Evolutionary conservation across 2,329 filamentous ascomycete species (phyloP), one percentile per base, ranked within the genome.

Genomic region (Trichophyton equinum): DNA sequence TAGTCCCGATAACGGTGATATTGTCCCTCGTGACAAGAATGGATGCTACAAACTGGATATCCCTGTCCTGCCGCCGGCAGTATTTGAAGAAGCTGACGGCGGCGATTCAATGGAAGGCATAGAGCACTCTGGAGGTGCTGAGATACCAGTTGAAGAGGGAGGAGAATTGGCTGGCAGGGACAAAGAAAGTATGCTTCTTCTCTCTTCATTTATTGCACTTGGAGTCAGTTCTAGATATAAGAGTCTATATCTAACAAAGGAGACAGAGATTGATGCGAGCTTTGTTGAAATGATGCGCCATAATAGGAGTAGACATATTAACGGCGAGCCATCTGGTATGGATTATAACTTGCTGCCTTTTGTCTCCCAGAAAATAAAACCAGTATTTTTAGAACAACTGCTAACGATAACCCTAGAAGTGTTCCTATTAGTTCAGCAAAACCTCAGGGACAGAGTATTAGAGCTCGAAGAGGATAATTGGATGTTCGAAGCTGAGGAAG

Each of bases 401-500:
- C 55, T 57, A 66, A 60, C 60, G 57, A n/a, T 22, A 9, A 33
- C 62, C 51, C n/a, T 49, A 85, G 88, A 91, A 72, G 79, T 91
- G 2, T 77, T 90, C 27, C 84, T 87, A 64, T 81, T 84, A 22
- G 81, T 91, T 56, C 82, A 83, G 64, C 81, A 84, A 38, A 91
- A 86, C 71, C 76, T 95, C 60, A 79, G 83, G 66, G 83, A 83
- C 62, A 89, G 90, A 70, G 86, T 91, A 1, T 81, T 83, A 15
- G 84, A 85, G 13, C 75, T 95, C 57, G 82, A 88, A 22, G 88
- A 94, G 58, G 91, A 96, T 69, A 88, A 86, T 68, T 96, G 91
- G 91, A 95, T 95, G 86, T 95, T 88, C 74, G 89, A 91, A 71
- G 78, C 82, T 1, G 87, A 89, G 67, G 79, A 82, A 60, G 75